phyloP scores from a whole-genome alignment of 2,329 filamentous ascomycete genomes.

The Aureobasidium sp. region DNA sequence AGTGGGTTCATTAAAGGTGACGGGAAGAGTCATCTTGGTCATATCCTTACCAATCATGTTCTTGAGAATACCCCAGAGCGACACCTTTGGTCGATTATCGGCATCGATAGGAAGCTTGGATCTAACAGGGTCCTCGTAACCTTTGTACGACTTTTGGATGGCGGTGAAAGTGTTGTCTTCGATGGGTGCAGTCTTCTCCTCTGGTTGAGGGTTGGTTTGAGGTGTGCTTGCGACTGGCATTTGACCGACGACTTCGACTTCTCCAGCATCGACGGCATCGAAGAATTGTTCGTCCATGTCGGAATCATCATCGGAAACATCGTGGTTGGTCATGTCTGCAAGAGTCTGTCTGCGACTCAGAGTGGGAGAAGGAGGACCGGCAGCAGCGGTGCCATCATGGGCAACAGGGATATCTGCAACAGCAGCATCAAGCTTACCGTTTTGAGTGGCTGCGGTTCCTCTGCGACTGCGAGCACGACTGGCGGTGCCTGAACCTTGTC shows the following conservation, averaged over 20 bases:
- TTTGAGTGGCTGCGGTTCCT: conserved; percentile 8
- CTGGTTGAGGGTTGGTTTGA: conserved; percentile 8
- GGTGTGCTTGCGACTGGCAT: conserved; percentile 46
- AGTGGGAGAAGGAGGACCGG: background rate
- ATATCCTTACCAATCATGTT: conserved; percentile 99
- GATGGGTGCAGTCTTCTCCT: conserved; percentile 11
- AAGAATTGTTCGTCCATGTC: conserved; percentile 93
- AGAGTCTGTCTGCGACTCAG: conserved; percentile 56
- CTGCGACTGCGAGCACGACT: conserved; percentile 14
- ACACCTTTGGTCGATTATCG: conserved; percentile 88
- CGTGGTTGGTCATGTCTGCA: conserved; percentile 54
- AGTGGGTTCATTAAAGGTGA: conserved; percentile 97
- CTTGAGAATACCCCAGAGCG: conserved; percentile 92
- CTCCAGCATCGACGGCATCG: conserved; percentile 88
- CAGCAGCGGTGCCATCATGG: conserved; percentile 12
- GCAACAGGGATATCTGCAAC: conserved; percentile 13
- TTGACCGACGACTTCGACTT: conserved; percentile 68
- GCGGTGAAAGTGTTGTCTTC: conserved; percentile 43
- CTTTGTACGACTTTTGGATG: conserved; percentile 69
- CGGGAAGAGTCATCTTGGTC: conserved; percentile 98
- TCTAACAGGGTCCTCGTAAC: conserved; percentile 84
- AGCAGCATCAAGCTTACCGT: conserved; percentile 13
- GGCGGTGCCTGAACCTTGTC: conserved; percentile 26
- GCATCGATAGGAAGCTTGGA: conserved; percentile 77
- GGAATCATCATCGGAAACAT: conserved; percentile 68